Evolutionary conservation across 2,329 filamentous ascomycete genomes (phyloP).

Genomic region (Daldinia sp.): DNA sequence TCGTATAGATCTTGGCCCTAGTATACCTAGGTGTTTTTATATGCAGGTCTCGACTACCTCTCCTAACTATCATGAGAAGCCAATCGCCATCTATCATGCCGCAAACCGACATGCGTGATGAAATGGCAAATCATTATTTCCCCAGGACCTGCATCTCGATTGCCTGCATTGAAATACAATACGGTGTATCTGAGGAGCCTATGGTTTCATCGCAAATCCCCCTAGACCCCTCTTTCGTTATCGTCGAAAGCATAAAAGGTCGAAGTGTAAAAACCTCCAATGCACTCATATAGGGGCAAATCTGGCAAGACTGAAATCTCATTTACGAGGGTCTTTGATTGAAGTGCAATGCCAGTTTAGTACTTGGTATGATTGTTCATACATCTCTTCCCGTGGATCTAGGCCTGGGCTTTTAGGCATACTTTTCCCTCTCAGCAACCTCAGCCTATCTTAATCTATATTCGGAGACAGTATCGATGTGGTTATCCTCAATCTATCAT

Average conservation of each 20-base stretch:
- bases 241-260: not conserved
- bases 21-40: not conserved
- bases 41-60: not conserved
- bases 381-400: not conserved
- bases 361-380: not conserved
- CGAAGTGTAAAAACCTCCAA: conserved; percentile 4
- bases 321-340: not conserved
- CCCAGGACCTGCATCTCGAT: not conserved
- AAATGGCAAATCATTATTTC: not conserved
- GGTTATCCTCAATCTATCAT: not conserved
- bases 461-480: not conserved
- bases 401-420: not conserved
- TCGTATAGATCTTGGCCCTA: not conserved
- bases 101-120: too few species aligned
- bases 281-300: not conserved
- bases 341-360: not conserved
- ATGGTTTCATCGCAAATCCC: not conserved
- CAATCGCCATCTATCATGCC: not conserved
- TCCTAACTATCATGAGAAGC: not conserved
- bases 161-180: not conserved
- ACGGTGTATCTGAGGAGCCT: not conserved
- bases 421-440: not conserved
- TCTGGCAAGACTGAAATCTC: not conserved
- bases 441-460: not conserved
- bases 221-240: not conserved